Evolutionary conservation across 192 early-diverging fungal genomes (phyloP), one percentile per base, ranked within the genome.

Genomic region (Radiomyces spectabilis): DNA sequence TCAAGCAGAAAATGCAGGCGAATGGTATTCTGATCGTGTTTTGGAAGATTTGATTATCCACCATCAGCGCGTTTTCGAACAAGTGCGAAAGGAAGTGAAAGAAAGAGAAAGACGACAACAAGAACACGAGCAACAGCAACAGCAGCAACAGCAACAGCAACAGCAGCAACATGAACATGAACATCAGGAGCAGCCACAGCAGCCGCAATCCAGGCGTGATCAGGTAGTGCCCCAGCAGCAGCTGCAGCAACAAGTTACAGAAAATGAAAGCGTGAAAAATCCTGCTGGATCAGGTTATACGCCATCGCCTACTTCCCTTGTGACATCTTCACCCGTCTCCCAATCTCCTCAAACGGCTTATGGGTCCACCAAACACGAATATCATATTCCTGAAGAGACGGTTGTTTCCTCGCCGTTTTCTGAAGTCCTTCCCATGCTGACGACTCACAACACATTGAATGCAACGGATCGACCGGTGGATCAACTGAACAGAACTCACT

Each of bases 41-140:
- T 56, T 70, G 7, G 56, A 70, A 54, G 68, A 70, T 40, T 49
- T 70, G 16, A 64, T 70, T 30, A 16, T 51, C 25, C 42, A 69
- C 32, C 51, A 57, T 29, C 39, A 55, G 33, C 46, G 34, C 9
- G 33, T 69, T 5, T 69, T 69, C 33, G 53, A 51, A 21, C 21
- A 16, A 29, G 24, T 48, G 12, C 15, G 46, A 15, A 48, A 13
- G 5, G 25, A 48, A 48, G 25, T 25, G 12, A 16, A 48, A 31
- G 25, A 48, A 31, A 21, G 21, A 13, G 21, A 48, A 48, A 5
- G 15, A 31, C 46, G 30, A 1, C 46, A 27, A 48, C 46, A 35
- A 35, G 5, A 35, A 5, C 33, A 8, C 33, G 6, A 35, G 5
- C 33, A 5, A 35, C 5, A 5, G 5, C 13, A 35, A 35, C 33